Conservation (phyloP, 1,284 basidiomycete genomes). For the Malassezia yamatoensis region DNA sequence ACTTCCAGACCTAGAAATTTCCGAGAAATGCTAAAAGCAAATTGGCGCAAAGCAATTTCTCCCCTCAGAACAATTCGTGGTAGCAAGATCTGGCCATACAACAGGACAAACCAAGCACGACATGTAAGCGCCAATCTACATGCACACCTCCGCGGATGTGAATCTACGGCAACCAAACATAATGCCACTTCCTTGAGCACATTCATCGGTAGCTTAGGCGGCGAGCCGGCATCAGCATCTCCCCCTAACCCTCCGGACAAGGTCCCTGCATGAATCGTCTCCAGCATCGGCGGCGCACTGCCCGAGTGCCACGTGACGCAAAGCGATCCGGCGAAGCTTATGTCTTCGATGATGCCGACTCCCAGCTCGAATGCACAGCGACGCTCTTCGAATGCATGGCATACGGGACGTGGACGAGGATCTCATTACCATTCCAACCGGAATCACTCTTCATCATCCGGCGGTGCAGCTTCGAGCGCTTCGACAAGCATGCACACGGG, state of each 20-base stretch:
- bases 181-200: neutral
- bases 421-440: no score
- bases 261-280: neutral
- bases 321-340: neutral
- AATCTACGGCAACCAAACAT: neutral
- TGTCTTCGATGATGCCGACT: neutral
- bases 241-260: neutral
- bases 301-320: neutral
- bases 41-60: neutral
- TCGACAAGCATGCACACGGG: neutral
- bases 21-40: neutral
- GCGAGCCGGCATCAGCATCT: neutral
- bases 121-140: conserved; percentile 4
- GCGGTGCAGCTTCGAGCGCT: no score
- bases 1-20: neutral
- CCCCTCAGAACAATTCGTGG: conserved; percentile 3
- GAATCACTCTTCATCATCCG: no score
- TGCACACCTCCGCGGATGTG: neutral
- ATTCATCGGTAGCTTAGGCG: conserved; percentile 1
- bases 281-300: neutral
- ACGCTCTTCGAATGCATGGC: conserved; percentile 1
- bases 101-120: conserved; percentile 1
- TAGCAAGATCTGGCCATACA: neutral
- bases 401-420: neutral
- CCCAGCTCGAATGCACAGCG: neutral